phyloP scores from a whole-genome alignment of 176 grass and related monocot genomes.

The Phoenix dactylifera region DNA sequence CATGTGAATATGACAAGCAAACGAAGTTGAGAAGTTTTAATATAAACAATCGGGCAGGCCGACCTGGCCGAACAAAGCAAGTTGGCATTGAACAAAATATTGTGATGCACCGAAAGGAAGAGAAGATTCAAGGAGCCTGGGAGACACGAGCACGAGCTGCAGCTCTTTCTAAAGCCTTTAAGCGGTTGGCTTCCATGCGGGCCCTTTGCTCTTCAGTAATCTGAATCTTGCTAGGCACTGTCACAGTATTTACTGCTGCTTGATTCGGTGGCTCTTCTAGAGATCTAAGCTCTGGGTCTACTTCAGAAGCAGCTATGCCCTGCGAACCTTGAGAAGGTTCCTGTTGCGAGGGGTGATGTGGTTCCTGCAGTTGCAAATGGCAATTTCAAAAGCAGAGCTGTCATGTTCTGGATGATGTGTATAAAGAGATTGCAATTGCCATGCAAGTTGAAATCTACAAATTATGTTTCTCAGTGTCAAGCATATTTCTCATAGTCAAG shows the following conservation, averaged over 20 bases:
- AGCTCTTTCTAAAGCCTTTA: conserved; percentile 75
- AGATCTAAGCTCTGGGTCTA: too few relatives aligned
- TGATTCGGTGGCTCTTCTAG: background rate
- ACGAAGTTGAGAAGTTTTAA: too few relatives aligned
- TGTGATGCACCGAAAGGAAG: too few relatives aligned
- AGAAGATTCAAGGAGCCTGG: conserved; percentile 6
- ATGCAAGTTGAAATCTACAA: conserved; percentile 1
- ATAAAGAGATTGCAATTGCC: conserved; percentile 1
- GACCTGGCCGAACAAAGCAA: too few relatives aligned
- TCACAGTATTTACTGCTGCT: background rate
- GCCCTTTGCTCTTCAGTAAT: conserved; percentile 59
- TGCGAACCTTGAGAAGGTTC: background rate
- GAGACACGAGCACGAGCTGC: conserved; percentile 36
- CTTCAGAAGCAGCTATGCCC: background rate
- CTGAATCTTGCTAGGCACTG: conserved; percentile 23
- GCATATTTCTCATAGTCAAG: too few relatives aligned
- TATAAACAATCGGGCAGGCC: too few relatives aligned
- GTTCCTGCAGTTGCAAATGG: conserved; percentile 1
- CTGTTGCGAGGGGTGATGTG: background rate
- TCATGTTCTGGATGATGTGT: background rate
- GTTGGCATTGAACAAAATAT: too few relatives aligned
- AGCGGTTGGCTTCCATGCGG: conserved; percentile 63
- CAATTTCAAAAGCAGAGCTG: background rate
- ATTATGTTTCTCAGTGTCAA: too few relatives aligned
- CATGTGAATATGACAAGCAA: too few relatives aligned